Conservation (phyloP, 2,329 filamentous ascomycete species). For the Trichoderma sp. region DNA sequence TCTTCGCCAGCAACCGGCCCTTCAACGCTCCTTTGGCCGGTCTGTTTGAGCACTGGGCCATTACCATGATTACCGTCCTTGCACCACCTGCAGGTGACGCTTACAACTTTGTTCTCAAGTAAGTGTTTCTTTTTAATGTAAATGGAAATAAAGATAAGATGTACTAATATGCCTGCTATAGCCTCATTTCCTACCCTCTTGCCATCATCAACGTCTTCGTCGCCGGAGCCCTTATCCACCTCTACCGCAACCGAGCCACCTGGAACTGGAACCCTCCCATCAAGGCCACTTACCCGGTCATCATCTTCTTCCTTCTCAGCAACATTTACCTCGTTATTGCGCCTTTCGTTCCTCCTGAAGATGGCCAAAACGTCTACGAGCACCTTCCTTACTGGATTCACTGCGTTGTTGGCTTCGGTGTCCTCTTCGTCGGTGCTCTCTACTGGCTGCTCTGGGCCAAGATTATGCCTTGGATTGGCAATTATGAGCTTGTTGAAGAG, state of each 20-base stretch:
- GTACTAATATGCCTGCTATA: constrained; percentile 35
- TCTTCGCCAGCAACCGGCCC: constrained; percentile 67
- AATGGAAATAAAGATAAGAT: not conserved
- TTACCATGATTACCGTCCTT: constrained; percentile 67
- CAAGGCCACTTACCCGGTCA: constrained; percentile 57
- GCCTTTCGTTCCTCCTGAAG: constrained; percentile 58
- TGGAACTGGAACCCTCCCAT: constrained; percentile 60
- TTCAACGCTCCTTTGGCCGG: constrained; percentile 65
- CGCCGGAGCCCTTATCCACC: constrained; percentile 55
- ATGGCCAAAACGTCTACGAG: constrained; percentile 58
- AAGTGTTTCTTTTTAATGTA: constrained; percentile 33
- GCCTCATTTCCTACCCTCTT: constrained; percentile 66
- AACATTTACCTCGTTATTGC: constrained; percentile 65
- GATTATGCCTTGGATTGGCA: constrained; percentile 55
- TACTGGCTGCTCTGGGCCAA: constrained; percentile 62
- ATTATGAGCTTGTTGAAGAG: constrained; percentile 61
- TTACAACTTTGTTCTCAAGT: constrained; percentile 66
- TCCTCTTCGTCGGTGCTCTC: constrained; percentile 56
- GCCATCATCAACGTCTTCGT: constrained; percentile 62
- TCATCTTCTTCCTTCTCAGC: constrained; percentile 62
- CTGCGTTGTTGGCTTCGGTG: constrained; percentile 60
- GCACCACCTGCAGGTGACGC: constrained; percentile 69
- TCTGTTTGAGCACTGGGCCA: constrained; percentile 66
- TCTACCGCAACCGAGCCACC: constrained; percentile 54
- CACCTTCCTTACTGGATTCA: constrained; percentile 61